Conservation (phyloP, 345 rosid species). For the Eucalyptus virginea region DNA sequence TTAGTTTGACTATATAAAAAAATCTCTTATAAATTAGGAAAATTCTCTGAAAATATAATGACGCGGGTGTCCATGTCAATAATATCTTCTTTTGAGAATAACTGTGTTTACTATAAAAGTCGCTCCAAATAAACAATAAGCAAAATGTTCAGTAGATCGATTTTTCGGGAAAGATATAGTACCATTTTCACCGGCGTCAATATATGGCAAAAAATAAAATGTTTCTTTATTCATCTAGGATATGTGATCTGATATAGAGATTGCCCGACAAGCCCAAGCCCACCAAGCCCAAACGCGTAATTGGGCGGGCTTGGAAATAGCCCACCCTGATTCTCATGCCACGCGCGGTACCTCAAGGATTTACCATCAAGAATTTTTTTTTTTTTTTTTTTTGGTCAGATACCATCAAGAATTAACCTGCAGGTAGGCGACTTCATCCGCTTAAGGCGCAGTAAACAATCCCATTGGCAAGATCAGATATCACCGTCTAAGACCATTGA, state of each 20-base stretch:
- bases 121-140: not conserved
- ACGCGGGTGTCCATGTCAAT: not conserved
- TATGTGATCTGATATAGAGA: not conserved
- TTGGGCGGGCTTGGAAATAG: not conserved
- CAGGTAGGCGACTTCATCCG: not conserved
- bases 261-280: not conserved
- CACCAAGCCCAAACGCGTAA: not conserved
- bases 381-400: too few relatives aligned
- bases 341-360: not conserved
- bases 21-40: not conserved
- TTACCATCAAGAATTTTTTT: not conserved
- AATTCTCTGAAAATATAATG: not conserved
- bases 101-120: not conserved
- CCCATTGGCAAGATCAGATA: not conserved
- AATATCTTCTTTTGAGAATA: not conserved
- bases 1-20: not conserved
- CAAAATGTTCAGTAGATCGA: not conserved
- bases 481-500: not conserved
- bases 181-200: not conserved
- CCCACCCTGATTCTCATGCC: not conserved
- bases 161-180: not conserved
- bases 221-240: not conserved
- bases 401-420: not conserved
- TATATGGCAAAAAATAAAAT: not conserved
- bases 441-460: not conserved